Evolutionary conservation across 805 yeast genomes (phyloP).

Genomic region (Lachancea lanzarotensis): DNA sequence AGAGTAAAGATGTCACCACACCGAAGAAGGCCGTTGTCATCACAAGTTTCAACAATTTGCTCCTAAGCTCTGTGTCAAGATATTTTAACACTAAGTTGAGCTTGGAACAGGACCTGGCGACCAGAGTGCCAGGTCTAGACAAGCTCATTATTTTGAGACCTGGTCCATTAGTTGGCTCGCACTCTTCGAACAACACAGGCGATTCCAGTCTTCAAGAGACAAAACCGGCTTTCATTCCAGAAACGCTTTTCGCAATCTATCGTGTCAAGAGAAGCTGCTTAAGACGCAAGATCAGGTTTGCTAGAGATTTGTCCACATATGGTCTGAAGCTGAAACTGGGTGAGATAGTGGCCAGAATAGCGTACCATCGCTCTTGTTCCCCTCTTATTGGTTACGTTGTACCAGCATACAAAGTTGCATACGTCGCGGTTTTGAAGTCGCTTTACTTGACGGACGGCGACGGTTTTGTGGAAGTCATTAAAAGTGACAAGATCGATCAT

Average conservation of each 20-base stretch:
- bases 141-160: slow-evolving; percentile 21
- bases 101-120: slow-evolving; percentile 17
- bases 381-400: slow-evolving; percentile 20
- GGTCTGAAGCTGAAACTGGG: slow-evolving; percentile 16
- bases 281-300: slow-evolving; percentile 11
- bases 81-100: slow-evolving; percentile 19
- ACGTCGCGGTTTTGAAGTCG: slow-evolving; percentile 14
- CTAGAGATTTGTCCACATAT: slow-evolving; percentile 10
- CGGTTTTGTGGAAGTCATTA: slow-evolving; percentile 12
- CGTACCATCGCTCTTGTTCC: slow-evolving; percentile 21
- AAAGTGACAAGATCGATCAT: slow-evolving; percentile 20
- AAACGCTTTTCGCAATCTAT: slow-evolving; percentile 1
- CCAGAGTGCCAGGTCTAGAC: slow-evolving; percentile 8
- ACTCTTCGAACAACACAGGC: not conserved
- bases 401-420: slow-evolving; percentile 21
- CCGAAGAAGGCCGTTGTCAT: slow-evolving; percentile 16
- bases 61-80: slow-evolving; percentile 14
- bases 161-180: slow-evolving; percentile 28
- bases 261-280: slow-evolving; percentile 12
- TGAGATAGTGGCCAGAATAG: slow-evolving; percentile 17
- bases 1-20: slow-evolving; percentile 1
- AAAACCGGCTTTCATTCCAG: not conserved
- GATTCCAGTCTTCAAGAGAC: not conserved
- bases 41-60: slow-evolving; percentile 20
- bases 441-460: slow-evolving; percentile 6